These are phyloP conservation scores for Daedaleopsis sinensis DNA, from an alignment of 768 basidiomycete genomes.

Conservation along the genomic window DNA sequence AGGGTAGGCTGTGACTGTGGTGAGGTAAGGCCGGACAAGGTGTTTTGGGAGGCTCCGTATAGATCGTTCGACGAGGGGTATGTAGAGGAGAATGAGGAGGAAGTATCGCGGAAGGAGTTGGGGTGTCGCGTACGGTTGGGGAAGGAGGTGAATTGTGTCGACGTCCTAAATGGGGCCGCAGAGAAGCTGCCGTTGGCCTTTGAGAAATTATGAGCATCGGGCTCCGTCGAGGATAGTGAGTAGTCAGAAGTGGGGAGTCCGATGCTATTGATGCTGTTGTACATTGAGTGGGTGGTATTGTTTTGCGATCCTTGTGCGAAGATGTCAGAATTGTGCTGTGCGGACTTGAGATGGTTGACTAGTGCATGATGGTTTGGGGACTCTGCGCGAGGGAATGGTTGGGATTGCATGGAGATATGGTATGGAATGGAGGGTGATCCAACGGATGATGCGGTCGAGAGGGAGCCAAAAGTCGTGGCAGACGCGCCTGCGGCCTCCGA, in stretches of 20 bases:
- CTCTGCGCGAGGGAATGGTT: conserved; percentile 50
- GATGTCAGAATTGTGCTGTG: conserved; percentile 34
- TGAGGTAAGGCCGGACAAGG: conserved; percentile 37
- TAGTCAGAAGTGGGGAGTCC: conserved; percentile 38
- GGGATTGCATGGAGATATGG: conserved; percentile 51
- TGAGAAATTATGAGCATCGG: conserved; percentile 35
- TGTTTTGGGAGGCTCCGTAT: conserved; percentile 29
- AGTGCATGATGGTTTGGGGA: conserved; percentile 48
- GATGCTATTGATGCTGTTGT: conserved; percentile 47
- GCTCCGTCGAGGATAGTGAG: conserved; percentile 35
- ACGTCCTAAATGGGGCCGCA: conserved; percentile 39
- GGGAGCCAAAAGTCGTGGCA: conserved; percentile 48
- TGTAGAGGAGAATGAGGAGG: conserved; percentile 33
- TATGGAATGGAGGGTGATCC: conserved; percentile 59
- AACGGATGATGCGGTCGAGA: conserved; percentile 54
- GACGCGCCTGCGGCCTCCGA: conserved; percentile 46
- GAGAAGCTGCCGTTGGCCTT: conserved; percentile 37
- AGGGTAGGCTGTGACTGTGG: conserved; percentile 37
- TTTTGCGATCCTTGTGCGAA: conserved; percentile 36
- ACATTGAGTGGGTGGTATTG: conserved; percentile 39
- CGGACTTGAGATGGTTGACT: conserved; percentile 37
- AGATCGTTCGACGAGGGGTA: conserved; percentile 27
- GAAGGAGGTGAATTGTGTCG: conserved; percentile 35
- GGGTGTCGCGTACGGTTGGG: conserved; percentile 40
- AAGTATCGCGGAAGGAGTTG: conserved; percentile 30